Evolutionary conservation across 306 rosid species (phyloP).

Genomic region (Prunus kanzakura): DNA sequence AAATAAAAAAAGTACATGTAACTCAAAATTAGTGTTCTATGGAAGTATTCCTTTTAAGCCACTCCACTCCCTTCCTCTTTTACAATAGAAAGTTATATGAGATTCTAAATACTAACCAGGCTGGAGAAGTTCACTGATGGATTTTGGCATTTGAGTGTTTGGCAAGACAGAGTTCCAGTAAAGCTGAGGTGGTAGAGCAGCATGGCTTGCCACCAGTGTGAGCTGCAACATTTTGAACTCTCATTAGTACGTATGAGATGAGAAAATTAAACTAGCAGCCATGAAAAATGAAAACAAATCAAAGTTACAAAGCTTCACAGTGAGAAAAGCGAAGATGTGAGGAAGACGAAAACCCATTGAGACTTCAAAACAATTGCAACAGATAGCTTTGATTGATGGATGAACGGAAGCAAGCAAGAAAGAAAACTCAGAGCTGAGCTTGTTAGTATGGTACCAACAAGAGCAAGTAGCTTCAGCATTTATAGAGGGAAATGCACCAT

Average conservation of each 20-base stretch:
- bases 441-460: neutral
- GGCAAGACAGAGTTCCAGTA: slow-evolving; percentile 70
- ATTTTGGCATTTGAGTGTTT: slow-evolving; percentile 59
- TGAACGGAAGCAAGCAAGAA: neutral
- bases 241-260: neutral
- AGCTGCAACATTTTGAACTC: slow-evolving; percentile 32
- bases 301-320: slow-evolving; percentile 33
- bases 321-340: slow-evolving; percentile 35
- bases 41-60: neutral
- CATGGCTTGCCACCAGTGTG: slow-evolving; percentile 45
- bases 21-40: neutral
- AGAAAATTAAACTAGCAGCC: neutral
- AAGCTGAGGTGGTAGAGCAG: slow-evolving; percentile 54
- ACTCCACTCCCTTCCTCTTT: neutral
- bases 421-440: slow-evolving; percentile 15
- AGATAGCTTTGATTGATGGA: slow-evolving; percentile 1
- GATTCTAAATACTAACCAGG: slow-evolving; percentile 34
- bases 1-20: neutral
- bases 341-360: slow-evolving; percentile 42
- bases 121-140: slow-evolving; percentile 41
- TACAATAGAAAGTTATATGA: neutral
- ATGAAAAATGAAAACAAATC: neutral
- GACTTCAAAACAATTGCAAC: slow-evolving; percentile 7
- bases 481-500: slow-evolving; percentile 21
- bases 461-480: slow-evolving; percentile 18